Evolutionary conservation across 352 stramenopile species (phyloP), one percentile per base, ranked within the genome.

Genomic region (Thalassiosira sp.): DNA sequence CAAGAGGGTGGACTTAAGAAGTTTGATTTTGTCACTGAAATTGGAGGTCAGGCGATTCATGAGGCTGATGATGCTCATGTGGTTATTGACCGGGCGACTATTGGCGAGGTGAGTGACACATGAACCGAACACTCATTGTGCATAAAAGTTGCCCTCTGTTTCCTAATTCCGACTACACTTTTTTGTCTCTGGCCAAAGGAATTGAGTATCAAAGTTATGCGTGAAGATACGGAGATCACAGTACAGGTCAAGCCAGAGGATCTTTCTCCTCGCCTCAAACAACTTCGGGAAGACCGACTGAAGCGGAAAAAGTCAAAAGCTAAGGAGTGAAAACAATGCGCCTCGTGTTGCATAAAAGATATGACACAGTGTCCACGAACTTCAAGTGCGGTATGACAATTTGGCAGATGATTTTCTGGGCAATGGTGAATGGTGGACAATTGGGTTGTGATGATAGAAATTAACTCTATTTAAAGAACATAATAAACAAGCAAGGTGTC

Each of bases 1-100:
- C 70, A 85, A 70, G 52, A 58, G 16, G 82, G 82, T 35, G 85
- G 85, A 40, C 60, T 93, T 13, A 73, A 79, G 43, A 68, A 82
- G 46, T 82, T 84, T 63, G 87, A 93, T 78, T 81, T 93, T 45
- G 79, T 93, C 27, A 60, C 76, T 24, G 45, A 86, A 75, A 86
- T 86, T 42, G 78, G 66, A 53, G 67, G 68, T 35, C 59, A 79
- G 37, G 40, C 22, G 37, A 67, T 86, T 25, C 48, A 72, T 11
- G 83, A 76, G 24, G 78, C 72, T 13, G 81, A 89, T 46, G 82
- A 91, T 79, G 87, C 85, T 11, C 74, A 88, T 51, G 51, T 82
- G 5, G 66, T 90, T 31, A 90, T 92, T 68, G 87, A 92, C 61
- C 18, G 66, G 57, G 79, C 85, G 8, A 33, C 54, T n/a, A 82